phyloP scores from a whole-genome alignment of 148 eudicot species.

The Pouteria glomerata region DNA sequence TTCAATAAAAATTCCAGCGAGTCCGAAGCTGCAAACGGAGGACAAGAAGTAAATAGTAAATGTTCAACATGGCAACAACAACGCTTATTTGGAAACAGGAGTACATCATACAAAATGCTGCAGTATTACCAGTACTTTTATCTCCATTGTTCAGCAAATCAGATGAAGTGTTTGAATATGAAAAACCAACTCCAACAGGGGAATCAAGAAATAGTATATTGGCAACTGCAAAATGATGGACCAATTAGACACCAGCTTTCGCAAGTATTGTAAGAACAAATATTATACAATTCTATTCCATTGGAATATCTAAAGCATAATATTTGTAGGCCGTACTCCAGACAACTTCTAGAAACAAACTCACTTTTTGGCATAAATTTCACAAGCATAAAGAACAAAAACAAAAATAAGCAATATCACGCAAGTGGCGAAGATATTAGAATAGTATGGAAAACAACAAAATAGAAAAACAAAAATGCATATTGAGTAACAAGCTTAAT shows the following conservation, averaged over 20 bases:
- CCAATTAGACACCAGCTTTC: neutral
- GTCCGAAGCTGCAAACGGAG: conserved; percentile 58
- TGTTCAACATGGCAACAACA: neutral
- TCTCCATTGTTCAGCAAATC: conserved; percentile 77
- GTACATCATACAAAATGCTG: neutral
- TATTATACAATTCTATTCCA: neutral
- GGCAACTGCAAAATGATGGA: conserved; percentile 58
- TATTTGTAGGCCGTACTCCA: neutral
- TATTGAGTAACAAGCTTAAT: neutral
- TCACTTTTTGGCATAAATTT: neutral
- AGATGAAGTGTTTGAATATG: conserved; percentile 77
- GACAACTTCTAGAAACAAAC: neutral
- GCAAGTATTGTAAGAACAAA: neutral
- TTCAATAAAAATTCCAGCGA: conserved; percentile 54
- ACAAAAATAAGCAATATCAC: neutral
- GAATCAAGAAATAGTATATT: conserved; percentile 81
- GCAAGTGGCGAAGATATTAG: neutral
- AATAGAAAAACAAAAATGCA: neutral
- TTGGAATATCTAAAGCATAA: conserved; percentile 8
- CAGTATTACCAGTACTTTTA: conserved; percentile 65
- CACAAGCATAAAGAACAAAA: neutral
- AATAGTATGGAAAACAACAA: neutral
- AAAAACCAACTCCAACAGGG: conserved; percentile 95
- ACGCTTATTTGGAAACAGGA: neutral
- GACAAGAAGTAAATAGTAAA: conserved; percentile 9